phyloP scores from a whole-genome alignment of 2,329 filamentous ascomycete genomes.

The Colletotrichum salicis region DNA sequence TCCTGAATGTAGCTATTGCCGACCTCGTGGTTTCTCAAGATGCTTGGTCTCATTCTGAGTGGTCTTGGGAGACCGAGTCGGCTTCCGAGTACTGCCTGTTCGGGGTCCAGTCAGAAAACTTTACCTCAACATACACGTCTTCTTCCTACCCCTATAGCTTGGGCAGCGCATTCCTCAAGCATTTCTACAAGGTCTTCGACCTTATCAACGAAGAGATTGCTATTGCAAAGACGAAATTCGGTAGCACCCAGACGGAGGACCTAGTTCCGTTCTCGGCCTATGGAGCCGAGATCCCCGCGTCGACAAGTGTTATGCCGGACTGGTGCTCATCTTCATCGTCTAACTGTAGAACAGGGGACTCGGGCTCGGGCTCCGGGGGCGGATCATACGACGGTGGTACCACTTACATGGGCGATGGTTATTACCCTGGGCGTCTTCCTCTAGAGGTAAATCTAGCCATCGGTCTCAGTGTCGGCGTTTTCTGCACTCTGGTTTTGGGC shows the following conservation, averaged over 20 bases:
- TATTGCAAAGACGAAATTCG: constrained; percentile 43
- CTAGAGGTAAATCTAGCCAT: background rate
- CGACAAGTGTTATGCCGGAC: constrained; percentile 25
- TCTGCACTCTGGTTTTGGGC: background rate
- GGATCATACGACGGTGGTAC: background rate
- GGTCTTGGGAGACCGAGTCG: background rate
- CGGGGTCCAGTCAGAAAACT: constrained; percentile 43
- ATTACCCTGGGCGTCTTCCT: background rate
- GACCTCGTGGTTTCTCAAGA: constrained; percentile 43
- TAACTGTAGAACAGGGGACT: background rate
- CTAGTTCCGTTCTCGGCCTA: constrained; percentile 42
- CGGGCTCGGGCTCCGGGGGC: background rate
- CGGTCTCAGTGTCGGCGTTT: background rate
- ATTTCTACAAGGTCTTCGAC: constrained; percentile 48
- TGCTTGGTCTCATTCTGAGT: background rate
- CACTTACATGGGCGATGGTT: background rate
- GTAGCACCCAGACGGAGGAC: constrained; percentile 33
- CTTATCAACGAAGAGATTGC: constrained; percentile 45
- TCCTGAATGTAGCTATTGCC: constrained; percentile 39
- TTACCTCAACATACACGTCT: constrained; percentile 3
- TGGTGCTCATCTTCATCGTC: background rate
- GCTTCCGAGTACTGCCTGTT: constrained; percentile 40
- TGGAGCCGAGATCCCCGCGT: constrained; percentile 41
- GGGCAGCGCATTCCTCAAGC: constrained; percentile 42
- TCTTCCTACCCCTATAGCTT: constrained; percentile 35